Evolutionary conservation across 805 yeast genomes (phyloP), one percentile per base, ranked within the genome.

Genomic region (Cyberlindnera euphorbiae): DNA sequence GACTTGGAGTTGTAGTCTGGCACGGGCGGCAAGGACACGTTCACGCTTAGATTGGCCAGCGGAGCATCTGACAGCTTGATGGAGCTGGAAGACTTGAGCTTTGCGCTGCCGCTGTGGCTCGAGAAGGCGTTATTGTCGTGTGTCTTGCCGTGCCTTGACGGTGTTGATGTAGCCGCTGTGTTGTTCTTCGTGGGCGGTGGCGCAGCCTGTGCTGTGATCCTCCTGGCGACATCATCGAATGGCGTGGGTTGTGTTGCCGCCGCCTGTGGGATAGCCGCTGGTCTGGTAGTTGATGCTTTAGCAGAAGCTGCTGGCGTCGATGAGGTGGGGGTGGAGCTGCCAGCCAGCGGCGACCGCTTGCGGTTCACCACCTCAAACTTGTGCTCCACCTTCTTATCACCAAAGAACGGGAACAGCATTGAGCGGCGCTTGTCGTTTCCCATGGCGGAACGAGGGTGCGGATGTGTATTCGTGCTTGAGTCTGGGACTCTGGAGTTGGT

Each of bases 331-430:
- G 22, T 18, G 8, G 36, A 11, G 19, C 23, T 3, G 10, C 19
- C 18, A 6, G 35, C 36, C 28, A 43, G 26, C 4, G 56, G 56
- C 1, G 49, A 45, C 28, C 47, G 49, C 45, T 51, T 53, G 18
- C 57, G 35, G 36, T 51, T 53, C 17, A 51, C 43, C 4, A 52
- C 57, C 18, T 53, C 57, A 16, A 51, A 49, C 39, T 50, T 52
- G 5, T 45, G 30, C 30, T 44, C 48, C 7, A 36, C 39, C 31
- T 49, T 46, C 41, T 43, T 39, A 14, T 41, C 37, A 4, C 40
- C 4, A 10, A 43, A 37, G 36, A 53, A 49, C 18, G 53, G 53
- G 24, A 51, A 50, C 6, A 53, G 39, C 25, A 52, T 14, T 10
- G 58, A 53, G 4, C 52, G 39, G 27, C 58, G 39, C 39, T 52